Base-by-base conservation (phyloP, 257 asterid genomes). In the Ophiorrhiza pumila region DNA sequence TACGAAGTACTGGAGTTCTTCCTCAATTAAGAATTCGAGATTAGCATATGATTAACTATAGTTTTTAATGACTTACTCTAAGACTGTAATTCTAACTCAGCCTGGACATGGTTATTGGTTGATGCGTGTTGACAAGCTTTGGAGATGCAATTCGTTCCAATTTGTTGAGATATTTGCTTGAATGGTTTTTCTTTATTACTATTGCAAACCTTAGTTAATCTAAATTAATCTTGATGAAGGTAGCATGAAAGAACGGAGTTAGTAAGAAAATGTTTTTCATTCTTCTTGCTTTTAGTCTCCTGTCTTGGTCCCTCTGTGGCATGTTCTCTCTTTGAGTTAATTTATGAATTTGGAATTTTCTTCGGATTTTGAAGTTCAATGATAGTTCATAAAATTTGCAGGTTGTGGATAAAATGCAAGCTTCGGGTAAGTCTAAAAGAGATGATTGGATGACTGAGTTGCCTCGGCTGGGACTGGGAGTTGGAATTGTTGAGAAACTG, bases 341-440 rank as follows among this genome's bases (percentile, higher is more conserved):
- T 47, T 34, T 25, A 1, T 46, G 15, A 23, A 55, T 71, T 4
- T 37, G n/a, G 57, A 53, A n/a, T 25, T 7, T 56, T 37, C 35
- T 34, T 46, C 20, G 32, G 53, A 57, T 67, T 2, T 66, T 65
- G 32, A 57, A 77, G 63, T 72, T 53, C 41, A 47, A 64, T 66
- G 53, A 41, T 41, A 35, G 14, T 62, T 74, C 64, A 71, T 39
- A 57, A 27, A 68, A 61, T 37, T 34, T 78, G 81, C 78, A 95
- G 99, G 96, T 92, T 77, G 98, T 95, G 65, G 85, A 83, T 78
- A 77, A 90, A 85, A 76, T 95, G 90, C 97, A 92, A 85, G 86
- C 94, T 82, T 84, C 98, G 65, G 86, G 96, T 74, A 92, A 93
- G 81, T 89, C 96, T 17, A 87, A 88, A 79, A 85, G 89, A 85